Conservation (phyloP, 1,139 yeast genomes). For the Geotrichum phurueaensis region DNA sequence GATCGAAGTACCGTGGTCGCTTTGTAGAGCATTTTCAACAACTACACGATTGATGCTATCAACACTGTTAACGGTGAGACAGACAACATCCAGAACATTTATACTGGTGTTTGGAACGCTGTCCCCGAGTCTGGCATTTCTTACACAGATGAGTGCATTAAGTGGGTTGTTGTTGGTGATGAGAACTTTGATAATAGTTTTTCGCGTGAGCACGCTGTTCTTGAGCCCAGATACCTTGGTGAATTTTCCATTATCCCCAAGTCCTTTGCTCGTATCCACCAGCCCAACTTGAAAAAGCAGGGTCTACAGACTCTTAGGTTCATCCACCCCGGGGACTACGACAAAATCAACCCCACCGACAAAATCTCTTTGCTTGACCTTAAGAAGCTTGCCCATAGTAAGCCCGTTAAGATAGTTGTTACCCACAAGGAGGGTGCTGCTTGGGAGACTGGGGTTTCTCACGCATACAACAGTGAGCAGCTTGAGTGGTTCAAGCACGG, state of each 20-base stretch:
- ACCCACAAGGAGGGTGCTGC: conserved; percentile 80
- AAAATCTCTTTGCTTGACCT: conserved; percentile 78
- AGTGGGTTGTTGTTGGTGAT: conserved; percentile 94
- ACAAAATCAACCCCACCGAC: conserved; percentile 70
- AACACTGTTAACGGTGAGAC: conserved; percentile 97
- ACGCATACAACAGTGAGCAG: conserved; percentile 94
- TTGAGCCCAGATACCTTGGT: conserved; percentile 90
- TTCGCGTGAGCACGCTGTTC: conserved; percentile 97
- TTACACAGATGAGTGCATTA: conserved; percentile 87
- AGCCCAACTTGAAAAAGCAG: conserved; percentile 88
- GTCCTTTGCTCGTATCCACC: conserved; percentile 94
- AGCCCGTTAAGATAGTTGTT: conserved; percentile 77
- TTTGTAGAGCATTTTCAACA: too few relatives aligned
- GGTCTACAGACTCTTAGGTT: conserved; percentile 94
- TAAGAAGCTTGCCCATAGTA: conserved; percentile 86
- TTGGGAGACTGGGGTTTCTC: conserved; percentile 86
- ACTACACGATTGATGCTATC: too few relatives aligned
- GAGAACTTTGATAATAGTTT: conserved; percentile 99
- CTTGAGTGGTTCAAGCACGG: too few relatives aligned
- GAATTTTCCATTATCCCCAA: conserved; percentile 84
- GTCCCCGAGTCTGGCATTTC: conserved; percentile 94
- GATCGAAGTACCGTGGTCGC: too few relatives aligned
- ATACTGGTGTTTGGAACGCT: conserved; percentile 89
- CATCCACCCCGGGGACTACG: conserved; percentile 84
- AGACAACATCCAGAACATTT: conserved; percentile 80